These are phyloP conservation scores for Harringtonia lauricola DNA, from an alignment of 2,329 filamentous ascomycete species.

Conservation along the genomic window DNA sequence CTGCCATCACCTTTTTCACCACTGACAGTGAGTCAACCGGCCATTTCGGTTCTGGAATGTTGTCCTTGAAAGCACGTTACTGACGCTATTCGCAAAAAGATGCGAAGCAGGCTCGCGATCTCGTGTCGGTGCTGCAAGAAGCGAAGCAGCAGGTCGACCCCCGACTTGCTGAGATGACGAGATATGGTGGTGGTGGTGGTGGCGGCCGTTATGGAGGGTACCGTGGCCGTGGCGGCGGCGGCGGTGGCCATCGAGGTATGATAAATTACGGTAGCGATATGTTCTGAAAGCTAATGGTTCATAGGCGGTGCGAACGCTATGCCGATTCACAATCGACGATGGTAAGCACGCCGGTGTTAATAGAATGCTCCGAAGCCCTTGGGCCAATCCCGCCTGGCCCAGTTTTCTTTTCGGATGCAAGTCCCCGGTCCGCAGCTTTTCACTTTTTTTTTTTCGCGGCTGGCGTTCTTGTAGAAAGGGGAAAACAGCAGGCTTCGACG, in stretches of 20 bases:
- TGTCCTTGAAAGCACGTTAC: neutral
- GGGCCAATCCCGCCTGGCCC: neutral
- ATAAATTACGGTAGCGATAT: neutral
- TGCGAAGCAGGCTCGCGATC: slow-evolving; percentile 91
- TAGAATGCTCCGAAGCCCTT: slow-evolving; percentile 1
- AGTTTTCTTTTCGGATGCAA: neutral
- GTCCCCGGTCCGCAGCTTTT: neutral
- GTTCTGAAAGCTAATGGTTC: neutral
- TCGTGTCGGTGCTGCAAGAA: slow-evolving; percentile 84
- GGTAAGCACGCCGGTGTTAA: slow-evolving; percentile 24
- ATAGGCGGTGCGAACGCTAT: slow-evolving; percentile 33
- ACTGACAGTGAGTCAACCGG: slow-evolving; percentile 75
- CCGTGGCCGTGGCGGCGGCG: slow-evolving; percentile 46
- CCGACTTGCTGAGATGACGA: slow-evolving; percentile 87
- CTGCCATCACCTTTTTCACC: slow-evolving; percentile 96
- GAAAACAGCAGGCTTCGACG: neutral
- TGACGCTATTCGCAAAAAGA: slow-evolving; percentile 36
- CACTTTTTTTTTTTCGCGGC: neutral
- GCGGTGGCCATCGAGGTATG: slow-evolving; percentile 31
- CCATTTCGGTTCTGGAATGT: neutral
- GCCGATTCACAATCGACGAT: slow-evolving; percentile 38
- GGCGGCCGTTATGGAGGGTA: slow-evolving; percentile 64
- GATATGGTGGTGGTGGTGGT: slow-evolving; percentile 77
- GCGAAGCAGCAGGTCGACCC: slow-evolving; percentile 98
- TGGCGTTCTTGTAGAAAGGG: slow-evolving; percentile 1